Conservation (phyloP, 1,284 basidiomycete species). For the Hemileia vastatrix region DNA sequence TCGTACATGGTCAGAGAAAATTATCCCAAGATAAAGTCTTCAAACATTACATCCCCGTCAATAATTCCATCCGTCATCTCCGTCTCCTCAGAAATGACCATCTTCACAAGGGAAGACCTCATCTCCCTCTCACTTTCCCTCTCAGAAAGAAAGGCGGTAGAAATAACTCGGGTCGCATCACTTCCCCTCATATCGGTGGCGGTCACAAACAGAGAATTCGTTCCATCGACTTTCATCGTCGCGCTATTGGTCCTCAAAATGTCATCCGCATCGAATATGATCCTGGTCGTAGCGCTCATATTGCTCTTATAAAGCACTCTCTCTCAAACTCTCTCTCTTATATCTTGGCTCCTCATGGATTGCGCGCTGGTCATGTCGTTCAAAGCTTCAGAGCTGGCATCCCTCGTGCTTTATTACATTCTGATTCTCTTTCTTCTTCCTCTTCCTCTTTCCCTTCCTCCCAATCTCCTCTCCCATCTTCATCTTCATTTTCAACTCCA, state of each 20-base stretch:
- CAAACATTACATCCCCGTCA: slow-evolving; percentile 19
- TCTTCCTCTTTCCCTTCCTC: neutral
- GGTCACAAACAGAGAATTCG: slow-evolving; percentile 82
- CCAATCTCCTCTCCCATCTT: neutral
- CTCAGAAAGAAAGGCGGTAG: slow-evolving; percentile 77
- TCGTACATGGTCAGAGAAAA: slow-evolving; percentile 14
- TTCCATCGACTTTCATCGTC: slow-evolving; percentile 73
- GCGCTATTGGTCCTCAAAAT: slow-evolving; percentile 66
- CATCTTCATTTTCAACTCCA: neutral
- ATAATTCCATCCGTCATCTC: slow-evolving; percentile 63
- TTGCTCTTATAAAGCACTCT: slow-evolving; percentile 65
- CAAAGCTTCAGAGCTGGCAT: slow-evolving; percentile 62
- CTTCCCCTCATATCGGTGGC: slow-evolving; percentile 79
- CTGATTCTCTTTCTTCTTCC: slow-evolving; percentile 13
- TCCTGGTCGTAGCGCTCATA: slow-evolving; percentile 84
- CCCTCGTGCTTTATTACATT: slow-evolving; percentile 18
- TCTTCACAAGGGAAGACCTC: slow-evolving; percentile 69
- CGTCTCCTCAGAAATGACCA: slow-evolving; percentile 69
- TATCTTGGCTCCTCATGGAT: slow-evolving; percentile 80
- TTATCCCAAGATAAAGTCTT: slow-evolving; percentile 16
- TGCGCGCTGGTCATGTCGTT: slow-evolving; percentile 78
- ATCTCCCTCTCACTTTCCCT: slow-evolving; percentile 72
- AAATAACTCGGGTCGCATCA: slow-evolving; percentile 68
- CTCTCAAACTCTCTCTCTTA: slow-evolving; percentile 53
- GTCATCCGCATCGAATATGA: slow-evolving; percentile 95